Evolutionary conservation across 345 rosid genomes (phyloP), one percentile per base, ranked within the genome.

Genomic region (Euclidium syriacum): DNA sequence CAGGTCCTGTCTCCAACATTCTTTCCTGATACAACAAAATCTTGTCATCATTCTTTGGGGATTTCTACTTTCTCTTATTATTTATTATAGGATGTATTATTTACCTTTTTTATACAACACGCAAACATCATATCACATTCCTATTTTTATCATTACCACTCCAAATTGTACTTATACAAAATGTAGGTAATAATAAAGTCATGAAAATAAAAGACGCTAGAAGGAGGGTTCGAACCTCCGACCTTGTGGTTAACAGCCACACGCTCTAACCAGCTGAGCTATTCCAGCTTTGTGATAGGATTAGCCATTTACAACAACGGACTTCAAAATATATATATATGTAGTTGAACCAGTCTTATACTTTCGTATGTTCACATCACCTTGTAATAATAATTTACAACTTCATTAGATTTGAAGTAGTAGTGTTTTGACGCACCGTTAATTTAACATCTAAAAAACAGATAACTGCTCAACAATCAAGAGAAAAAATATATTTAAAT

Each of bases 181-280:
- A 25, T 52, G 16, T 30, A 17, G 8, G 3, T 10, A n/a, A n/a
- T n/a, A n/a, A n/a, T n/a, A n/a, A n/a, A n/a, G n/a, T n/a, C n/a
- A 53, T 5, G 27, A 18, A 10, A 12, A 19, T 9, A 10, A 17
- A 12, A 52, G 0, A 12, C 58, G 58, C 20, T 53, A 20, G 43
- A 53, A 34, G 29, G 43, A 53, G 58, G 43, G 43, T 15, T 53
- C 19, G 58, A 53, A 53, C 43, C 58, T 34, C 43, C 83, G 80
- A 81, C 85, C 88, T 86, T 86, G 83, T 80, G 85, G 88, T 85
- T 82, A 83, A 80, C 81, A 79, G 85, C 87, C 81, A 82, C 81
- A 85, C 83, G 86, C 83, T 81, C 86, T 85, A 55, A 55, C 46
- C 60, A 55, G 35, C 60, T 36, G 60, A 55, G 60, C 60, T 55